Evolutionary conservation across 495 filamentous ascomycete species (phyloP), one percentile per base, ranked within the genome.

Genomic region (Xylaria grammica): DNA sequence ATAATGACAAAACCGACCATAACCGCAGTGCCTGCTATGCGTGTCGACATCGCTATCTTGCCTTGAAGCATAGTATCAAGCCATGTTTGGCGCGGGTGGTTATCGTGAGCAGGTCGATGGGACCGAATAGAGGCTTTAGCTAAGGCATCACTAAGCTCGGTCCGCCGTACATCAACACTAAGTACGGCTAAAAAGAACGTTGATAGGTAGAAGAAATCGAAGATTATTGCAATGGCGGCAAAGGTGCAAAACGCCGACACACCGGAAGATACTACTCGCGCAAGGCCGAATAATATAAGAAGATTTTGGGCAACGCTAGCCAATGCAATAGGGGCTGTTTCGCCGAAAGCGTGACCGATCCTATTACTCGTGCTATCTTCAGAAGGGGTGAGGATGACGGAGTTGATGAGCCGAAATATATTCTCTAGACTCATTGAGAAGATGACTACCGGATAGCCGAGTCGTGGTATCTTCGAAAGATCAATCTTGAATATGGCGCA

Each of bases 121-220:
- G 71, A 65, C n/a, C 69, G 74, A 15, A 77, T 65, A 1, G 79
- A 78, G 7, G 76, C 76, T 61, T 78, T 84, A 22, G 80, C 81
- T 19, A 84, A 69, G 24, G 75, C 74, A 55, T 82, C 80, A 30
- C 75, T 76, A 0, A 92, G 80, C 77, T 91, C 90, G 52, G 87
- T 82, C 65, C 90, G 83, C 4, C 85, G 84, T 22, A 92, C 86
- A 62, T 92, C 90, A 59, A 92, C 86, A 67, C 88, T 91, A 22
- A 92, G 79, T 40, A 92, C 88, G 5, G 89, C 82, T 19, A 90
- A 79, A 69, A 92, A 90, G 75, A 90, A 91, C 4, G 89, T 91
- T 17, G 90, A 76, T 36, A 91, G 79, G 67, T 87, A 90, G 55
- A 90, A 81, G 67, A 87, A 90, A 72, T 92, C 90, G 69, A 91